Evolutionary conservation across 2,329 filamentous ascomycete genomes (phyloP), one percentile per base, ranked within the genome.

Genomic region (Mycocentrospora acerina): DNA sequence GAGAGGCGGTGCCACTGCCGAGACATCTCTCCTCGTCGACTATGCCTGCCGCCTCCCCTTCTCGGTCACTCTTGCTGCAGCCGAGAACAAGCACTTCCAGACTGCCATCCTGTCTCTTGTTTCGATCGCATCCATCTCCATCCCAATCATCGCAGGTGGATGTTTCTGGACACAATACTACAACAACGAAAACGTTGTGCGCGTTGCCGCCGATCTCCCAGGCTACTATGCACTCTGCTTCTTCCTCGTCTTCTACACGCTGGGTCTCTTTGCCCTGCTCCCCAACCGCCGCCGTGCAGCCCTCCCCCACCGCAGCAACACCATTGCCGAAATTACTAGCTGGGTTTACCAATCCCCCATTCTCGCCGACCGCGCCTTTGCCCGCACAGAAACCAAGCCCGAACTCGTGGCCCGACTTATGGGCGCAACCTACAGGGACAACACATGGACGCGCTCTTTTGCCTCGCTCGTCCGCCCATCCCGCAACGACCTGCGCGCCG

Each of bases 291-390:
- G 73, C 28, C 72, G 76, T 26, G 80, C 83, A 50, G 73, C 83
- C 28, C 77, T 95, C 2, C 88, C 89, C 0, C 89, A 94, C 60
- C 76, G 77, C 4, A 82, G 87, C 27, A 79, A 77, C 44, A 88
- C 79, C 31, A 74, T 94, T 13, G 86, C 86, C 1, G 88, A 90
- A 61, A 74, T 90, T 15, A 78, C 94, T 52, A 85, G 82, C 58
- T 90, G 91, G 62, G 74, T 91, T 28, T 82, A 87, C 42, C 83
- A 84, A 51, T 83, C 83, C 29, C 83, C 85, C 16, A 72, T 94
- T 13, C 72, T 88, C 2, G 74, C 79, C 4, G 90, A 95, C 57
- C 76, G 82, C 8, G 79, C 85, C 0, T 91, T 96, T 61, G 77
- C 82, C 34, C 78, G 82, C 25, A 80, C 85, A 3, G 73, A 76